Evolutionary conservation across 1,139 yeast species (phyloP), one percentile per base, ranked within the genome.

Genomic region (Lizanozyma gosingica): DNA sequence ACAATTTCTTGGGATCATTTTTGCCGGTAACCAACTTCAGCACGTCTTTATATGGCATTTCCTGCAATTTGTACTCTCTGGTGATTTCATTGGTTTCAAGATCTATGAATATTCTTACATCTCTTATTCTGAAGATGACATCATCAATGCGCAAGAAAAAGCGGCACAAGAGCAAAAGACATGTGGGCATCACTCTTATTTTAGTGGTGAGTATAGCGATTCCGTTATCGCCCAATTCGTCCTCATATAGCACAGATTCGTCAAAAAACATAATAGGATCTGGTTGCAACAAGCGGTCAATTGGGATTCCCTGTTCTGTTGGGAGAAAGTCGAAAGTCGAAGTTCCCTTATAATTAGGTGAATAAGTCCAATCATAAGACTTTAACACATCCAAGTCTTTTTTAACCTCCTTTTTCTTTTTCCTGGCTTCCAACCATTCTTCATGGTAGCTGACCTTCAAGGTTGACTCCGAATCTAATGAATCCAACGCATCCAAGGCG

Each of bases 331-430:
- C 41, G 3, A 54, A 39, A 35, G 22, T 52, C 6, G 57, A 51
- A 0, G 82, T 73, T 1, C 97, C 98, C 43, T 67, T 71, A 57
- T 90, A 92, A 39, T 70, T 65, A 0, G 96, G 79, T 0, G 95
- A 77, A 56, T 92, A 92, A 0, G 98, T 92, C 99, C 99, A 92
- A 62, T 92, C 98, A 59, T 78, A 94, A 2, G 95, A 94, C 52
- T 83, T 84, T 39, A 81, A 75, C 43, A 53, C 57, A 18, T 59
- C 55, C 34, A 65, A 51, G 41, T 65, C 67, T 39, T 55, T 58
- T 40, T 53, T 62, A 36, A 47, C 50, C 15, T 49, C 54, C 29
- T 51, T 51, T 34, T 59, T 62, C 36, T 60, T 61, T 41, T 74
- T 63, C 50, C 94, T 71, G 6, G 88, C 73, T 39, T 77, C 73